A percentile compares a stretch with the other conserved stretches of the same genome.
Conservation (phyloP, 129 eudicot species). For the Arctium lappa region DNA sequence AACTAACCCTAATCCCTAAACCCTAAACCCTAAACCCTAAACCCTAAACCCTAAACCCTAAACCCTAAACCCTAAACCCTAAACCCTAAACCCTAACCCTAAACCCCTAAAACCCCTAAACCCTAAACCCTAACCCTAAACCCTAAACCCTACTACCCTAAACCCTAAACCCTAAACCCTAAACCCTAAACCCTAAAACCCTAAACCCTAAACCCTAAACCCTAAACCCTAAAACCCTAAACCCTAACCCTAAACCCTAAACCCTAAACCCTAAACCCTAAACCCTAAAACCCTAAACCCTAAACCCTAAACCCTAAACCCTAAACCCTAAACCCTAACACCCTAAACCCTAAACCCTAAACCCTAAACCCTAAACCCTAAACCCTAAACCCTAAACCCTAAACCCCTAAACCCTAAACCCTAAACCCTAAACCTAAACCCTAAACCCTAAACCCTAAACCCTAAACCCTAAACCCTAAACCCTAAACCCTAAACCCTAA, state of each 20-base stretch:
- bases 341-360: slow-evolving; percentile 4
- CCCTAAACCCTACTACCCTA: too few relatives aligned
- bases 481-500: neutral
- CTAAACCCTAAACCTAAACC: slow-evolving; percentile 18
- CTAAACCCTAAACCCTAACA: slow-evolving; percentile 15
- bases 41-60: neutral
- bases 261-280: slow-evolving; percentile 1
- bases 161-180: neutral
- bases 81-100: slow-evolving; percentile 3
- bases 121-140: slow-evolving; percentile 1
- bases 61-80: slow-evolving; percentile 3
- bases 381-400: neutral
- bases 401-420: slow-evolving; percentile 9
- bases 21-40: neutral
- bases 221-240: neutral
- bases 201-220: slow-evolving; percentile 5
- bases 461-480: slow-evolving; percentile 18
- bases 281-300: neutral
- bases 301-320: slow-evolving; percentile 5
- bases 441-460: slow-evolving; percentile 20
- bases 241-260: neutral
- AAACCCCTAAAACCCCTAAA: neutral
- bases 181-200: neutral
- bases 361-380: slow-evolving; percentile 18
- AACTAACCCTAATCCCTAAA: neutral